Conservation (phyloP, 1,284 basidiomycete genomes). For the Sanghuangporus weigelae region DNA sequence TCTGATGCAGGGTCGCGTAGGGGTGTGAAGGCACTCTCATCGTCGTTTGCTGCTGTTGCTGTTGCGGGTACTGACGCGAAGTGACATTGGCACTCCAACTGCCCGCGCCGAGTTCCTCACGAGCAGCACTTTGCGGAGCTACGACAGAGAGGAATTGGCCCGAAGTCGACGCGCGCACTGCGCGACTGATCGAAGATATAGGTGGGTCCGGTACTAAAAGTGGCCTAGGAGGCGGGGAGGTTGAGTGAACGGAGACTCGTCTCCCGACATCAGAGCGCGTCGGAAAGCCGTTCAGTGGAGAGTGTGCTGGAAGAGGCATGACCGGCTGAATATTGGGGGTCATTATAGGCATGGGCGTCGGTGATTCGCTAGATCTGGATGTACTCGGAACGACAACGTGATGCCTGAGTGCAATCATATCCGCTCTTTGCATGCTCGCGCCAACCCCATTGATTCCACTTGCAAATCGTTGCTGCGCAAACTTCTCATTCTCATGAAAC, state of each 20-base stretch:
- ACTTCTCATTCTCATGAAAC: constrained; percentile 13
- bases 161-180: constrained; percentile 7
- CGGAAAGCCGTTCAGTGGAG: neutral
- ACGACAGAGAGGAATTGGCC: constrained; percentile 4
- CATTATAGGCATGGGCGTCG: neutral
- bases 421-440: neutral
- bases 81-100: neutral
- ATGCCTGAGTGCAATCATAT: constrained; percentile 1
- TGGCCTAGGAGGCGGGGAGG: neutral
- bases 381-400: constrained; percentile 10
- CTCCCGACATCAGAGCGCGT: neutral
- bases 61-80: neutral
- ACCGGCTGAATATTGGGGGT: neutral
- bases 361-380: neutral
- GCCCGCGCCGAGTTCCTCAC: constrained; percentile 4
- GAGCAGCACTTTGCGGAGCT: constrained; percentile 13
- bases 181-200: constrained; percentile 13
- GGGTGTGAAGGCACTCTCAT: constrained; percentile 12
- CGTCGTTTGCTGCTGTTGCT: neutral
- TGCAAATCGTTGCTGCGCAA: constrained; percentile 4
- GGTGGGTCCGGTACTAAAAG: constrained; percentile 6
- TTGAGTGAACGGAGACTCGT: neutral
- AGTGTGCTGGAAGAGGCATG: neutral
- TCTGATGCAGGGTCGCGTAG: constrained; percentile 12
- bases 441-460: neutral